Percentiles rank a stretch among this genome's conserved stretches.
Evolutionary conservation across 257 asterid species (phyloP).

Genomic region (Ajuga chamaepitys): DNA sequence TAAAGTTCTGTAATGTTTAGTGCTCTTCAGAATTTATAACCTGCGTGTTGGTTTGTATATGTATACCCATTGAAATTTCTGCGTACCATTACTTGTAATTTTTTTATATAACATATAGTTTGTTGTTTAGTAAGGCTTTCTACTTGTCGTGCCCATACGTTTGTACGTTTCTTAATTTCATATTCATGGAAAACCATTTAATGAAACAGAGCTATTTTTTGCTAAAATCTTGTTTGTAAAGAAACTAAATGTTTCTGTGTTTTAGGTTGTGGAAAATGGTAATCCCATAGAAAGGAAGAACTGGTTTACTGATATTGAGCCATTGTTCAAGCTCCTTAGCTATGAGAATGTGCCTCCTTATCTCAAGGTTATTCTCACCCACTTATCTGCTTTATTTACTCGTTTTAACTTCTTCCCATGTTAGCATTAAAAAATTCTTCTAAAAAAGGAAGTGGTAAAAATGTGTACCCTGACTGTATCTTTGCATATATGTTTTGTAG

Average conservation of each 20-base stretch:
- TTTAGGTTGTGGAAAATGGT: slow-evolving; percentile 82
- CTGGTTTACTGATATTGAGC: slow-evolving; percentile 96
- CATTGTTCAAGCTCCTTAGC: slow-evolving; percentile 91
- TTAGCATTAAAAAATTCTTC: no score
- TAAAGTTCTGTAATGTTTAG: not conserved
- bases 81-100: not conserved
- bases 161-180: not conserved
- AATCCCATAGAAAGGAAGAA: slow-evolving; percentile 71
- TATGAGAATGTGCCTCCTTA: slow-evolving; percentile 97
- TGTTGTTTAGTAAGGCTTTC: not conserved
- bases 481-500: slow-evolving; percentile 29
- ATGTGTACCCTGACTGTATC: slow-evolving; percentile 13
- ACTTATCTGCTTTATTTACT: slow-evolving; percentile 6
- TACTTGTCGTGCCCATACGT: not conserved
- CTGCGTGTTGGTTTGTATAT: not conserved
- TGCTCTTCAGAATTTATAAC: not conserved
- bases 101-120: not conserved
- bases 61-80: not conserved
- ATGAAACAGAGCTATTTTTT: not conserved
- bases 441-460: no score
- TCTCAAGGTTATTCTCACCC: slow-evolving; percentile 65
- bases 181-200: slow-evolving; percentile 4
- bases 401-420: slow-evolving; percentile 8
- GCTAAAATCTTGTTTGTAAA: not conserved
- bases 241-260: slow-evolving; percentile 2